Percentiles rank a stretch among this genome's conserved stretches.
Conservation (phyloP, 495 filamentous ascomycete genomes). For the Coniosporium apollinis region DNA sequence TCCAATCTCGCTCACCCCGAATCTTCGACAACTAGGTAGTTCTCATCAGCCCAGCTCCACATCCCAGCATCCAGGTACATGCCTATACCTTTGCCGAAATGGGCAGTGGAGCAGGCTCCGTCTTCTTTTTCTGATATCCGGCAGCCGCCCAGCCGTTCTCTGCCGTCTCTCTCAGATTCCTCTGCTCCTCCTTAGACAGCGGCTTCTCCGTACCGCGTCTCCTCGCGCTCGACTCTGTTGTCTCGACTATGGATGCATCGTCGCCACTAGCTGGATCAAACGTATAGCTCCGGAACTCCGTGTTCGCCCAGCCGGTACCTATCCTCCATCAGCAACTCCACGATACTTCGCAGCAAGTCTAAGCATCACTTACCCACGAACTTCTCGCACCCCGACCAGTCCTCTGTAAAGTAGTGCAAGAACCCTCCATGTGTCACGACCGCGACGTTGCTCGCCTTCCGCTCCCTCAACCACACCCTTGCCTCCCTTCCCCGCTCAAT, state of each 20-base stretch:
- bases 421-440: conserved; percentile 61
- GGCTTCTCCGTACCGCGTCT: conserved; percentile 36
- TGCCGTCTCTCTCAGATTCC: conserved; percentile 18
- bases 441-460: conserved; percentile 39
- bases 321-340: conserved; percentile 1
- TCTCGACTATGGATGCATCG: conserved; percentile 45
- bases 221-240: conserved; percentile 40
- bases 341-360: neutral
- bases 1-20: neutral
- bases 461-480: conserved; percentile 48
- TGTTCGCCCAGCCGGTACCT: conserved; percentile 76
- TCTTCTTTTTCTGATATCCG: neutral
- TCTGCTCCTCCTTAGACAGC: conserved; percentile 26
- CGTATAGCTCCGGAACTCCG: conserved; percentile 59
- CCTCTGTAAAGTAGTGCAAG: conserved; percentile 65
- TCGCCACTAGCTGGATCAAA: conserved; percentile 42
- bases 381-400: conserved; percentile 49
- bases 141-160: neutral
- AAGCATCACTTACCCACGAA: conserved; percentile 31
- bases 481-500: conserved; percentile 44
- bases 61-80: neutral
- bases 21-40: neutral
- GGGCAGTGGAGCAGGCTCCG: neutral
- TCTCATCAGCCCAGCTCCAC: neutral
- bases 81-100: neutral